Evolutionary conservation across 2,329 filamentous ascomycete genomes (phyloP), one percentile per base, ranked within the genome.

Genomic region (Scorias spongiosa): DNA sequence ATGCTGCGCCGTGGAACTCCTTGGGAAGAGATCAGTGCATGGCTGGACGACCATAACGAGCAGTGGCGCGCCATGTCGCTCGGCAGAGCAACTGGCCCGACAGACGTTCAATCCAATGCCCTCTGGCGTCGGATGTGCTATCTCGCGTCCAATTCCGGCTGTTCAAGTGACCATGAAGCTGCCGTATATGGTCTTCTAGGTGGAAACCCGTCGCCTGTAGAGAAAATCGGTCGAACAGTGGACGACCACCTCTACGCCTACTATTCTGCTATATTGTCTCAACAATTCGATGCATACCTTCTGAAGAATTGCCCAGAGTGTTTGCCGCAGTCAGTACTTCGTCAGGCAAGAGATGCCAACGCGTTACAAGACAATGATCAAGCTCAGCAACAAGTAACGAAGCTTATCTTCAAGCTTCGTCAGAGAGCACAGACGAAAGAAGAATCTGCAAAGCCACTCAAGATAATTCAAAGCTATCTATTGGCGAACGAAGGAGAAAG

Each of bases 161-260:
- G 77, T 20, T 75, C 74, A 1, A 80, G 84, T 53, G 76, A 82
- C 42, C 89, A 87, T 55, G 87, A 98, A 64, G 77, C 80, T 44
- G 91, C 89, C 14, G 86, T 94, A 0, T 95, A 94, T 58, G 89
- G 86, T 26, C 66, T 95, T 10, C 71, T 98, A n/a, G 81, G 83
- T 37, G 91, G 91, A 41, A 86, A 95, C 57, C 73, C 87, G 41
- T 66, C 75, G 32, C 84, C 81, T 42, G 84, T 93, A 10, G 78
- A 84, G 56, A 76, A 76, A 50, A 78, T 89, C 34, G 87, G 84
- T 58, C 71, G 75, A 42, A 78, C 73, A 17, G 93, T 87, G 81
- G 85, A 94, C 52, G 89, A 96, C 56, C 78, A 81, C 54, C 71
- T 95, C 14, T 94, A 91, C 61, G 80, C 81, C 30, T 79, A 88